phyloP scores from a whole-genome alignment of 2,329 filamentous ascomycete genomes.

The Colletotrichum aenigma region DNA sequence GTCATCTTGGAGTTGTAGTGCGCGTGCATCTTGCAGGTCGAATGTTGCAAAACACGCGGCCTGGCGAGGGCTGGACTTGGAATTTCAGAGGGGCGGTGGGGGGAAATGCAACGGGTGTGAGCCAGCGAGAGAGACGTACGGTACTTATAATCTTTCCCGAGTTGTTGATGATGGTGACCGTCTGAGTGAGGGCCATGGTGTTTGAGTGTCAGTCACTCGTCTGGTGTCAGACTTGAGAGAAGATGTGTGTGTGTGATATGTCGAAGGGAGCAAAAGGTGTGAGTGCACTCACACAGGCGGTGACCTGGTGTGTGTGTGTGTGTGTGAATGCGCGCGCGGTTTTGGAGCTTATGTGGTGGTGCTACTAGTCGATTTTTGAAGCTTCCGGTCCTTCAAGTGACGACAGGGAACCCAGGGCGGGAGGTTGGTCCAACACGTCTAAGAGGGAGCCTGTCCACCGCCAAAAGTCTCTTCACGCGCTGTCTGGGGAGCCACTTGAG shows the following conservation, averaged over 20 bases:
- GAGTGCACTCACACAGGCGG: conserved; percentile 10
- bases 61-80: neutral
- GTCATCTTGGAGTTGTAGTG: neutral
- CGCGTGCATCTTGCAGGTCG: conserved; percentile 2
- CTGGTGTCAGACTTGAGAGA: neutral
- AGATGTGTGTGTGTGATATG: neutral
- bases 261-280: neutral
- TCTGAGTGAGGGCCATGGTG: conserved; percentile 62
- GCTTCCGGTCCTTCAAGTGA: conserved; percentile 10
- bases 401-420: conserved; percentile 5
- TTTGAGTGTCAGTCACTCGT: neutral
- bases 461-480: neutral
- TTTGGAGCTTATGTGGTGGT: neutral
- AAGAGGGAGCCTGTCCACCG: conserved; percentile 14
- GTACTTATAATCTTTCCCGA: conserved; percentile 91
- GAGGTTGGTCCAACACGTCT: conserved; percentile 14
- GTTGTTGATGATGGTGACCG: conserved; percentile 87
- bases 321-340: neutral
- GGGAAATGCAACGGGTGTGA: conserved; percentile 1
- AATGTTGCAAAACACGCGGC: neutral
- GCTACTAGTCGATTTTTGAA: conserved; percentile 8
- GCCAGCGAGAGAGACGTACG: conserved; percentile 51
- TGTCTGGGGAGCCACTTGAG: conserved; percentile 5
- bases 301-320: conserved; percentile 4
- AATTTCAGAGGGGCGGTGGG: conserved; percentile 15